Base-by-base conservation (phyloP, 345 rosid genomes). In the Hypericum perforatum region DNA sequence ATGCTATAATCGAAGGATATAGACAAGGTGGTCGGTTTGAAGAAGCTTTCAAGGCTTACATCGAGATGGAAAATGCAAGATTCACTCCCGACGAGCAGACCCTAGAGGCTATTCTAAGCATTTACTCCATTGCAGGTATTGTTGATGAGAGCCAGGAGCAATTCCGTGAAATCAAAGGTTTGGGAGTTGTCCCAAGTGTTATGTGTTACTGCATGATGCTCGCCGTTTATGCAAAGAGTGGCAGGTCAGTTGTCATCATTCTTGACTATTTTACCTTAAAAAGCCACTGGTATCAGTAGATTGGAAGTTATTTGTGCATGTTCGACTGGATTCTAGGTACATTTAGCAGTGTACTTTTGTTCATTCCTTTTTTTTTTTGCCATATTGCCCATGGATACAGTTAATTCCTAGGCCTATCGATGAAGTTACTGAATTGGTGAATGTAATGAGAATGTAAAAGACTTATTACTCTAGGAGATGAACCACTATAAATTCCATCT, bases 121-220 rank as follows among this genome's bases (percentile, higher is more conserved):
- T 91, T 16, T 91, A 87, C 59, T 78, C 82, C 79, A 72, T 70
- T 43, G 88, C 98, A 11, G 84, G 96, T 48, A 83, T 87, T 52
- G 83, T 78, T 61, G 98, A 87, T 69, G 94, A 91, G 80, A 74
- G 95, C 59, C 76, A 71, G 72, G 98, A 87, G 76, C 95, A 91
- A 65, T 91, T 85, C 76, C 78, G 72, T 63, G 95, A 87, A 78
- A 87, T 87, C 69, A 85, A 77, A 78, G 76, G 82, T 38, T 76
- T 75, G 8, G 94, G 94, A 61, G 73, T 87, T 53, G 62, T 82
- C 58, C 95, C 90, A 41, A 91, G 87, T 62, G 82, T 91, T 65
- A 81, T 82, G 73, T 82, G 88, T 75, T 85, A 91, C 73, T 91
- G 95, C 63, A 85, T 82, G 84, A 79, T 91, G 96, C 75, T 91